Conservation (phyloP, 208 protist genomes). For the Eutreptiella sp. region DNA sequence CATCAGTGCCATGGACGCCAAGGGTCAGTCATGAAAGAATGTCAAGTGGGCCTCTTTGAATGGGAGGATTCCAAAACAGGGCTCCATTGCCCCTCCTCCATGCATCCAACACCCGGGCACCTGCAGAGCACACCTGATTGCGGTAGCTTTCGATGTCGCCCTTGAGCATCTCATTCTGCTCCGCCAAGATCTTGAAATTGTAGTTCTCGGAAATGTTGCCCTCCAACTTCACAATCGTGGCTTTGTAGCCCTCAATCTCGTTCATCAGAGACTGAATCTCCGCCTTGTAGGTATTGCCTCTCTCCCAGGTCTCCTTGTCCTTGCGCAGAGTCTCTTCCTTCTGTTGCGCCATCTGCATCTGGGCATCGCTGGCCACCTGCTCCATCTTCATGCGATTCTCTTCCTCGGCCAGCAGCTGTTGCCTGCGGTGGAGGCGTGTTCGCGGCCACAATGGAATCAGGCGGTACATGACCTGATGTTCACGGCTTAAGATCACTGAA, state of each 20-base stretch:
- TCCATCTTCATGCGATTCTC: conserved; percentile 44
- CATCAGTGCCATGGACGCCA: too few species aligned
- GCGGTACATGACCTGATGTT: too few species aligned
- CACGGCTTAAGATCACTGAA: too few species aligned
- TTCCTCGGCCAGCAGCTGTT: conserved; percentile 46
- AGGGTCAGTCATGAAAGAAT: too few species aligned
- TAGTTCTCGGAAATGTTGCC: conserved; percentile 56
- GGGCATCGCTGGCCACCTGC: conserved; percentile 43
- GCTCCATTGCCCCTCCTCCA: too few species aligned
- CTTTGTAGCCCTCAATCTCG: conserved; percentile 62
- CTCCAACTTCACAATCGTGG: conserved; percentile 73
- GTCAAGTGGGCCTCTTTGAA: too few species aligned
- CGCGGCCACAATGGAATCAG: too few species aligned
- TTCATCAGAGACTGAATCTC: conserved; percentile 50
- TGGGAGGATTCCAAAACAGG: too few species aligned
- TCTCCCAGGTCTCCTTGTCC: conserved; percentile 37
- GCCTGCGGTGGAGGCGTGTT: too few species aligned
- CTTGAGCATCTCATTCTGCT: conserved; percentile 60
- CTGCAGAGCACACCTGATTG: conserved; percentile 46
- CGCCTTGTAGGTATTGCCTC: conserved; percentile 33
- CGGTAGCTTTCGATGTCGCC: conserved; percentile 50
- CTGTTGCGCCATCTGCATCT: conserved; percentile 37
- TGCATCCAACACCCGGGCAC: too few species aligned
- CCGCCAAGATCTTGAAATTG: conserved; percentile 58
- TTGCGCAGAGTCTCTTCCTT: conserved; percentile 36